Percentiles rank a stretch among this genome's conserved stretches.
phyloP scores from a whole-genome alignment of 2,329 filamentous ascomycete species.

The Pseudopithomyces maydicus region DNA sequence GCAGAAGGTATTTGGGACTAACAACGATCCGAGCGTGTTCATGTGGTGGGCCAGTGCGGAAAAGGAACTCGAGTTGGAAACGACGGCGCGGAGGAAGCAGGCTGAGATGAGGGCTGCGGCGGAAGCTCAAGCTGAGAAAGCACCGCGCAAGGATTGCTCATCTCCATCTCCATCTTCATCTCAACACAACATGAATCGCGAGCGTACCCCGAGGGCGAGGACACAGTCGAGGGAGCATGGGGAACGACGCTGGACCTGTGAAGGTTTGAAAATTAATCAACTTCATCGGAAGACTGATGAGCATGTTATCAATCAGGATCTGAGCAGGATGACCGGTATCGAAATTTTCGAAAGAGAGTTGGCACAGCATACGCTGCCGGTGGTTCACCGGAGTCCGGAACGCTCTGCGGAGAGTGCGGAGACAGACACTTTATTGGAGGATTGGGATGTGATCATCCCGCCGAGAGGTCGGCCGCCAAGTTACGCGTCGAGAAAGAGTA shows the following conservation, averaged over 20 bases:
- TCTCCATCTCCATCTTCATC: too few species aligned
- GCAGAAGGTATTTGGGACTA: slow-evolving; percentile 16
- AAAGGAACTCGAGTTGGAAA: slow-evolving; percentile 7
- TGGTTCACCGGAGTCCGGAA: neutral
- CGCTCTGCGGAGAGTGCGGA: neutral
- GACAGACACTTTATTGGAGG: neutral
- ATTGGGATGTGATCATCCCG: slow-evolving; percentile 20
- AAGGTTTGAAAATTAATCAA: too few species aligned
- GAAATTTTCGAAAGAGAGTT: slow-evolving; percentile 20
- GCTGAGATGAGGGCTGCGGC: neutral
- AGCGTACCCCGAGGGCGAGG: too few species aligned
- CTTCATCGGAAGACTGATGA: neutral
- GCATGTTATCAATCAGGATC: slow-evolving; percentile 5
- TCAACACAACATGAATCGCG: too few species aligned
- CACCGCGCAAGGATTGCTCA: too few species aligned
- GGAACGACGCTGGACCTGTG: too few species aligned
- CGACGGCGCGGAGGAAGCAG: slow-evolving; percentile 1
- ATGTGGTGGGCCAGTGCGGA: slow-evolving; percentile 9
- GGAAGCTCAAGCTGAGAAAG: slow-evolving; percentile 2
- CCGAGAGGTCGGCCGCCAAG: slow-evolving; percentile 1
- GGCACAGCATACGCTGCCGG: neutral
- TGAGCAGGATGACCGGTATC: slow-evolving; percentile 11
- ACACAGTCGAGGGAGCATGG: too few species aligned
- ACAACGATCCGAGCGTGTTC: slow-evolving; percentile 11
- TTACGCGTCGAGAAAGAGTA: neutral